These are phyloP conservation scores for Meyerozyma sp. DNA, from an alignment of 1,139 yeast genomes.

Conservation along the genomic window DNA sequence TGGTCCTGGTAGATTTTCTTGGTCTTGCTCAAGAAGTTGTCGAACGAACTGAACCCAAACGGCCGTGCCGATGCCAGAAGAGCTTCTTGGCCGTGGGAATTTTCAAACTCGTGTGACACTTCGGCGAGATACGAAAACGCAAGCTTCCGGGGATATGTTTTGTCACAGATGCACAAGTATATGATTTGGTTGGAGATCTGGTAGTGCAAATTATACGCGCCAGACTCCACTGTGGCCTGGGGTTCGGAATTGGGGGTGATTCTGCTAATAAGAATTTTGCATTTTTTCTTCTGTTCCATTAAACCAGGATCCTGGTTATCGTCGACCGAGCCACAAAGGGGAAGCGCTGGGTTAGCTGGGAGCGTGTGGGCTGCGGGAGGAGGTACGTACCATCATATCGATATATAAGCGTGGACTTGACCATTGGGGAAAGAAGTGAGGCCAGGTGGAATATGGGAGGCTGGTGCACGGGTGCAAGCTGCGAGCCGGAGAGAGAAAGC, in stretches of 20 bases:
- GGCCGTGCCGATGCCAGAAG: constrained; percentile 65
- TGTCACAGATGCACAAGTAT: constrained; percentile 72
- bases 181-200: constrained; percentile 58
- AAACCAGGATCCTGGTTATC: constrained; percentile 58
- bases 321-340: constrained; percentile 90
- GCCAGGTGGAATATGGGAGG: too few relatives aligned
- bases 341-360: constrained; percentile 49
- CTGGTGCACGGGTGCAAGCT: too few relatives aligned
- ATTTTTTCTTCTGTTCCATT: constrained; percentile 76
- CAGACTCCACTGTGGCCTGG: constrained; percentile 81
- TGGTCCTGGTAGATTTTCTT: constrained; percentile 86
- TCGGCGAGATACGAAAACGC: constrained; percentile 86
- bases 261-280: constrained; percentile 71
- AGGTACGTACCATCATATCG: constrained; percentile 62
- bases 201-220: constrained; percentile 72
- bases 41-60: constrained; percentile 86
- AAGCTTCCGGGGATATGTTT: constrained; percentile 78
- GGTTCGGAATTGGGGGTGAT: constrained; percentile 79
- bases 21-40: constrained; percentile 76
- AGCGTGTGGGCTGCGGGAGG: neutral
- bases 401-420: constrained; percentile 66
- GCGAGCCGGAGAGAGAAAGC: too few relatives aligned
- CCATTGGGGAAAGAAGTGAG: constrained; percentile 32
- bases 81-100: constrained; percentile 74
- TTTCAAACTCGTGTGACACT: constrained; percentile 74